Conservation (phyloP, 257 asterid genomes). For the Ilex asprella region DNA sequence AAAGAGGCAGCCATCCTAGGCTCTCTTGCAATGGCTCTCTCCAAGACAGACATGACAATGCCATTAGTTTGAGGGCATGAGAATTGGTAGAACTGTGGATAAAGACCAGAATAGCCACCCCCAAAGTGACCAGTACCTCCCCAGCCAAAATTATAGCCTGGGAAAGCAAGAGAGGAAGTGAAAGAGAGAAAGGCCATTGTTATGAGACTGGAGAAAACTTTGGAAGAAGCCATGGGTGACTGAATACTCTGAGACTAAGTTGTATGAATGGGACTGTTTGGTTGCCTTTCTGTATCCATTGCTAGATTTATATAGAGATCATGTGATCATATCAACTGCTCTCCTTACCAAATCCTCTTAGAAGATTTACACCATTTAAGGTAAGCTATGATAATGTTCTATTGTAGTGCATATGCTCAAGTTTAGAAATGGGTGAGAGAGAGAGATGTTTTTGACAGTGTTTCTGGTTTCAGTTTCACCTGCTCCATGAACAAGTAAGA, state of each 20-base stretch:
- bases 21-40: constrained; percentile 50
- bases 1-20: constrained; percentile 77
- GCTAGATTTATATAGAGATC: constrained; percentile 22
- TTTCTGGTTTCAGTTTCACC: constrained; percentile 59
- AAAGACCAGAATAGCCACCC: constrained; percentile 33
- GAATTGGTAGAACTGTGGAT: constrained; percentile 38
- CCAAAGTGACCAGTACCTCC: constrained; percentile 22
- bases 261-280: background rate
- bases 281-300: background rate
- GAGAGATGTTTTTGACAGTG: constrained; percentile 21
- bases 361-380: constrained; percentile 2
- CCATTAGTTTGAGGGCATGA: constrained; percentile 80
- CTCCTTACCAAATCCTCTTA: background rate
- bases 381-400: constrained; percentile 25
- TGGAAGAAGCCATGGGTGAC: constrained; percentile 30
- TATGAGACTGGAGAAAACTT: constrained; percentile 15
- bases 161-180: constrained; percentile 29
- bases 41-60: constrained; percentile 64
- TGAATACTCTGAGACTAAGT: background rate
- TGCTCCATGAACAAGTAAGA: constrained; percentile 41
- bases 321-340: constrained; percentile 34
- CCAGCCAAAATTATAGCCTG: constrained; percentile 19
- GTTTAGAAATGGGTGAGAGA: background rate
- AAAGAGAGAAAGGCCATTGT: constrained; percentile 21
- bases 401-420: constrained; percentile 6